Conservation (phyloP, 257 asterid genomes). For the Oldenlandia corymbosa region DNA sequence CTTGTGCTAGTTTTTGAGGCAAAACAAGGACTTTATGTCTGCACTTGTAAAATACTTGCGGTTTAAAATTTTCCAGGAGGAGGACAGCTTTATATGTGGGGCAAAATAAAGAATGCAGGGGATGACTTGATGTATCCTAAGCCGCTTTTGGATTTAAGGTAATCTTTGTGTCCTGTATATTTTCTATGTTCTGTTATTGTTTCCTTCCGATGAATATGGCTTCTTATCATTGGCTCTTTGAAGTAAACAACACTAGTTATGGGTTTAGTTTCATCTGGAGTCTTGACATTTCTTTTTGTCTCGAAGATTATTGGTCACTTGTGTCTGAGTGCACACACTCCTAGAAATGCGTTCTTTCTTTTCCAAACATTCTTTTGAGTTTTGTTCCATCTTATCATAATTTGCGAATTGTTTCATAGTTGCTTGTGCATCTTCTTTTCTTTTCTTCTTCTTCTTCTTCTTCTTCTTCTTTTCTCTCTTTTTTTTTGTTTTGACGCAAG, state of each 20-base stretch:
- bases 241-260: not conserved
- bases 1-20: not conserved
- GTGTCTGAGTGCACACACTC: too few species aligned
- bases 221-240: not conserved
- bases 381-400: not conserved
- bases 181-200: not conserved
- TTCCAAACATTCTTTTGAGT: not conserved
- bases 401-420: not conserved
- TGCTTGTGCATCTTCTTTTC: too few species aligned
- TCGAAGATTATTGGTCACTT: not conserved
- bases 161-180: constrained; percentile 10
- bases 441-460: too few species aligned
- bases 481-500: not conserved
- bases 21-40: not conserved
- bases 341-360: not conserved
- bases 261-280: not conserved
- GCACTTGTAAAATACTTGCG: constrained; percentile 2
- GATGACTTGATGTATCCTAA: constrained; percentile 99
- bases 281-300: not conserved
- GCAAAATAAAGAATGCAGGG: constrained; percentile 81
- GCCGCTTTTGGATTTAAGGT: constrained; percentile 97
- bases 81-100: constrained; percentile 99
- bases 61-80: constrained; percentile 52
- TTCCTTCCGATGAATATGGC: not conserved
- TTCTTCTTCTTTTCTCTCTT: too few species aligned